Percentiles rank a stretch among this genome's conserved stretches.
These are phyloP conservation scores for Silene coronaria DNA, from an alignment of 179 eudicot species.

Conservation along the genomic window DNA sequence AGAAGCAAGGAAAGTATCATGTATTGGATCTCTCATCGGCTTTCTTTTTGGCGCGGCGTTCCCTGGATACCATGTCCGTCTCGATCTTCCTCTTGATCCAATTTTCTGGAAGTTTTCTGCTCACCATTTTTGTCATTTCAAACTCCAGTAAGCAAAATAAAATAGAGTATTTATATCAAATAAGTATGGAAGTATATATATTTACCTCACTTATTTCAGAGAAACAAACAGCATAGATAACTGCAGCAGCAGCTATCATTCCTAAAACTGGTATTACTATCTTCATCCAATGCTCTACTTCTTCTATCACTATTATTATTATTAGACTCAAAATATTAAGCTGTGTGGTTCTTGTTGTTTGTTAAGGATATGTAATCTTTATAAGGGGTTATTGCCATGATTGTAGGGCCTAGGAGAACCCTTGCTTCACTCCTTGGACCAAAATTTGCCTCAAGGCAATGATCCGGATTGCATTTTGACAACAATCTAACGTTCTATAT, in stretches of 20 bases:
- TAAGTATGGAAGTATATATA: not conserved
- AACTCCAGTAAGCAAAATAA: not conserved
- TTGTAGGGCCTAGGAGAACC: too few species aligned
- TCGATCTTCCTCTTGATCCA: constrained; percentile 37
- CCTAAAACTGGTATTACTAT: constrained; percentile 43
- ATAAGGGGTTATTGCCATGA: too few species aligned
- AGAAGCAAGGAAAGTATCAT: too few species aligned
- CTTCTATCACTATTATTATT: constrained; percentile 10
- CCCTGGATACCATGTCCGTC: constrained; percentile 34
- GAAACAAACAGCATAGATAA: constrained; percentile 59
- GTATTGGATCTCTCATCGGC: constrained; percentile 32
- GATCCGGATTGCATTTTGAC: too few species aligned
- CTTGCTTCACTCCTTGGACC: too few species aligned
- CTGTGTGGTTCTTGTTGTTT: constrained; percentile 13
- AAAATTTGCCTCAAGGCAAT: too few species aligned
- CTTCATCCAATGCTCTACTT: constrained; percentile 30
- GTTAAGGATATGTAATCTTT: not conserved
- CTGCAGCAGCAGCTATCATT: constrained; percentile 53
- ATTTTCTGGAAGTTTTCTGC: constrained; percentile 44
- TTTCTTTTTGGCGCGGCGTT: constrained; percentile 41
- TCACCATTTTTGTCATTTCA: not conserved
- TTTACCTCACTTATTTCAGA: constrained; percentile 51
- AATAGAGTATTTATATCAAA: not conserved
- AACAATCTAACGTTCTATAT: too few species aligned
- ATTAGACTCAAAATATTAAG: not conserved